A percentile compares a stretch with the other conserved stretches of the same genome.
These are phyloP conservation scores for Linnemannia exigua DNA, from an alignment of 192 early-diverging fungal genomes.

Conservation along the genomic window DNA sequence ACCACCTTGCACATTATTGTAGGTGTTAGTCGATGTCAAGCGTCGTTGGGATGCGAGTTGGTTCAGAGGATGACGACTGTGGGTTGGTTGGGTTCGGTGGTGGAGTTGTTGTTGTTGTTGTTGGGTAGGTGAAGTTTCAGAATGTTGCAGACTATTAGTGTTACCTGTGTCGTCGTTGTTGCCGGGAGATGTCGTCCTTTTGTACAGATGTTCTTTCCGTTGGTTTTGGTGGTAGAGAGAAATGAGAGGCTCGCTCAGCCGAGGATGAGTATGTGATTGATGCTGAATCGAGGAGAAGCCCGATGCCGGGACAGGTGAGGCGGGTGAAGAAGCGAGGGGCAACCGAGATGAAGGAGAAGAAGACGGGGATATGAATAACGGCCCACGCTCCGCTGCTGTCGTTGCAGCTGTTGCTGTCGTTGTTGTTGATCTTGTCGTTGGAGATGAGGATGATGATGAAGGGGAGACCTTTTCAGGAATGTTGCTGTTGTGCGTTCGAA, in stretches of 20 bases:
- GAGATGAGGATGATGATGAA: background rate
- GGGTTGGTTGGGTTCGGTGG: constrained; percentile 10
- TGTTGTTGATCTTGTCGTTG: background rate
- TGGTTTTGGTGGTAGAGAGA: background rate
- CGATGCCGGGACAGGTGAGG: background rate
- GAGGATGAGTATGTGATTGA: background rate
- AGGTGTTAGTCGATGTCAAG: background rate
- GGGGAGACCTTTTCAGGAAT: background rate
- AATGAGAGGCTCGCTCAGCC: no score
- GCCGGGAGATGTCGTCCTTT: background rate
- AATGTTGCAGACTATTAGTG: background rate
- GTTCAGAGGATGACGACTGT: constrained; percentile 29
- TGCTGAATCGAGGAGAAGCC: background rate
- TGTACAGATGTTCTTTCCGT: constrained; percentile 5
- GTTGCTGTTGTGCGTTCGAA: background rate
- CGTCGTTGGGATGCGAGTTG: constrained; percentile 2
- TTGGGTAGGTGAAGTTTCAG: background rate
- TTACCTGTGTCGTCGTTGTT: background rate
- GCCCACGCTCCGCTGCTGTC: background rate
- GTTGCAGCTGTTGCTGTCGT: background rate
- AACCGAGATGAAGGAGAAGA: background rate
- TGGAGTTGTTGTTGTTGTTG: constrained; percentile 7
- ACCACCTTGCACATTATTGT: constrained; percentile 1
- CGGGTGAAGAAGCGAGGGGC: background rate
- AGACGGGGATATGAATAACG: background rate